Evolutionary conservation across 768 basidiomycete species (phyloP).

Genomic region (Lactarius hengduanensis): DNA sequence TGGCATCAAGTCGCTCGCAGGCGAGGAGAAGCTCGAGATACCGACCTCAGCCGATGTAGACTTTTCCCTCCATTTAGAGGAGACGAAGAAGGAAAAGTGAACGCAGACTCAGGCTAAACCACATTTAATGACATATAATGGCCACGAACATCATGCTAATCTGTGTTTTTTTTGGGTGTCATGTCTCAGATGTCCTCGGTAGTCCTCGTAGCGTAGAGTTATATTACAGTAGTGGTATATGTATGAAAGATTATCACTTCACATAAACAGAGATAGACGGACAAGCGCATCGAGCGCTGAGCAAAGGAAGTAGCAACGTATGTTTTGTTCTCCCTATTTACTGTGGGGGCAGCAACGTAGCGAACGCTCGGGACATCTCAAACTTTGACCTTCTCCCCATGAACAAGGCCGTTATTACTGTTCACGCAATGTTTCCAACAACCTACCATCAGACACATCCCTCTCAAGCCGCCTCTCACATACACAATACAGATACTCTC

Average conservation of each 20-base stretch:
- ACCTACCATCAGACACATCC: background rate
- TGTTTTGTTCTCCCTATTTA: too few species aligned
- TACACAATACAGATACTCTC: background rate
- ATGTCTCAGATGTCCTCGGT: background rate
- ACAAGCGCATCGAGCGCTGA: too few species aligned
- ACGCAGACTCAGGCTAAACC: background rate
- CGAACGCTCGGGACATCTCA: background rate
- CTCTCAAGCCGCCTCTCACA: background rate
- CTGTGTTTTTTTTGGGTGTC: background rate
- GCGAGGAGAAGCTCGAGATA: conserved; percentile 5
- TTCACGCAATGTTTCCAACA: conserved; percentile 10
- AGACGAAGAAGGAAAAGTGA: conserved; percentile 20
- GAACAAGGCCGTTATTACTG: background rate
- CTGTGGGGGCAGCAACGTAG: background rate
- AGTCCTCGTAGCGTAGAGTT: conserved; percentile 6
- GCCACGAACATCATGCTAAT: conserved; percentile 8
- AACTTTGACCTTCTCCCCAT: conserved; percentile 1
- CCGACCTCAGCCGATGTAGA: background rate
- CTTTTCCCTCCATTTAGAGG: background rate
- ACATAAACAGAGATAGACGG: too few species aligned
- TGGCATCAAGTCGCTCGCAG: conserved; percentile 1
- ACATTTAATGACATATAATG: conserved; percentile 8
- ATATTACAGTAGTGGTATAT: conserved; percentile 9
- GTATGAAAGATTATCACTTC: background rate
- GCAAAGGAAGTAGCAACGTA: too few species aligned